phyloP scores from a whole-genome alignment of 352 stramenopile species.

The Phytophthora tubulina region DNA sequence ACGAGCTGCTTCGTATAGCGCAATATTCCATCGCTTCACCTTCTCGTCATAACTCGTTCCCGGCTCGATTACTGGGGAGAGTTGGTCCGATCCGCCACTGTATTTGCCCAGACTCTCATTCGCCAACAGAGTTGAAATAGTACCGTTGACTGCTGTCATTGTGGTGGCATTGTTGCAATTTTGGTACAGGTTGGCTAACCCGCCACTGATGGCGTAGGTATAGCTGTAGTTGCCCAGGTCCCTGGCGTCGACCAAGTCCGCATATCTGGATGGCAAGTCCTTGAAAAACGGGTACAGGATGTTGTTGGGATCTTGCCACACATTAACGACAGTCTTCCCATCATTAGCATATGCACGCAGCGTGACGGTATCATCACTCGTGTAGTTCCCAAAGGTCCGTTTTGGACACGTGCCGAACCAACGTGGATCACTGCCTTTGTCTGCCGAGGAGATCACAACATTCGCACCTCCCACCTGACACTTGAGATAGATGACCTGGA shows the following conservation, averaged over 20 bases:
- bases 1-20: slow-evolving; percentile 54
- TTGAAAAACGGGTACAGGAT: slow-evolving; percentile 76
- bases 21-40: slow-evolving; percentile 57
- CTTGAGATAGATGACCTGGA: slow-evolving; percentile 66
- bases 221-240: slow-evolving; percentile 69
- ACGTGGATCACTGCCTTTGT: slow-evolving; percentile 47
- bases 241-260: slow-evolving; percentile 58
- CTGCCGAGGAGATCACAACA: slow-evolving; percentile 19
- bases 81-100: background rate
- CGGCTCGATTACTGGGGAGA: slow-evolving; percentile 26
- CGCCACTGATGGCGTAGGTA: slow-evolving; percentile 60
- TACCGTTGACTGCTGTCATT: slow-evolving; percentile 12
- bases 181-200: slow-evolving; percentile 56
- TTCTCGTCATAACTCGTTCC: slow-evolving; percentile 39
- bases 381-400: slow-evolving; percentile 27
- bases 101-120: too few relatives aligned
- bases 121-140: background rate
- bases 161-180: slow-evolving; percentile 55
- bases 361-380: slow-evolving; percentile 32
- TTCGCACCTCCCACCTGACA: slow-evolving; percentile 54
- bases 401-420: slow-evolving; percentile 47
- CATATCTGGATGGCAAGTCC: slow-evolving; percentile 52
- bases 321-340: slow-evolving; percentile 40
- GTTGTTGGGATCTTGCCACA: slow-evolving; percentile 49
- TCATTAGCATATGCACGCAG: slow-evolving; percentile 31